Base-by-base conservation (phyloP, 2,329 filamentous ascomycete genomes). In the Ceratocystis lukuohia region DNA sequence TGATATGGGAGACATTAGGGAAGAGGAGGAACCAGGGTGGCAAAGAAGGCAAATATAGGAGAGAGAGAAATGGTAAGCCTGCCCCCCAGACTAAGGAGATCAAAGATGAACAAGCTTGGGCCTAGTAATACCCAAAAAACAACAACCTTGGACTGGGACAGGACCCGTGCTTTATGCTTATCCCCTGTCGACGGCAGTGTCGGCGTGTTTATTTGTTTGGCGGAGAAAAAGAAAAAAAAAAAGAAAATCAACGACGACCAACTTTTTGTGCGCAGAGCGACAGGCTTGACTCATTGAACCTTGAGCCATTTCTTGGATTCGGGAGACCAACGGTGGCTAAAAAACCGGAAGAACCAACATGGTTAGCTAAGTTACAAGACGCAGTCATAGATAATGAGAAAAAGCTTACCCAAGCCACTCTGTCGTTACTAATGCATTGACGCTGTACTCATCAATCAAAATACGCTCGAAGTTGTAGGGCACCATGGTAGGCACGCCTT, bases 401-500 rank as follows among this genome's bases (percentile, higher is more conserved):
- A 66, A 65, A 67, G 78, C 84, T 74, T 74, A 88, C 85, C 81
- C 82, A 71, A 82, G 76, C 76, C 82, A 88, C 65, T 83, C 77
- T 0, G 86, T 87, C 1, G 77, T 76, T 0, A 82, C 80, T 66
- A 89, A 73, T 30, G 83, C 82, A 75, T 80, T 83, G n/a, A 77
- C 74, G 37, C 82, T 79, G 71, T 90, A 90, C 76, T 90, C 87
- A 37, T 84, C 80, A 2, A 79, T 78, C 66, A 90, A 74, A 33
- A 89, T 83, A 71, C 80, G 80, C 70, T 88, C 85, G 69, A 87
- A 88, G 66, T 78, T 80, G 72, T 84, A 88, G 3, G 90, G 90
- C 28, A 94, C 82, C 70, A 80, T 81, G 28, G 88, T 88, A 12
- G 80, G 76, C 1, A 88, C 84, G 22, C 88, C 88, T 76, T 94